phyloP scores from a whole-genome alignment of 495 filamentous ascomycete genomes.

The Hyaloscypha hepaticicola region DNA sequence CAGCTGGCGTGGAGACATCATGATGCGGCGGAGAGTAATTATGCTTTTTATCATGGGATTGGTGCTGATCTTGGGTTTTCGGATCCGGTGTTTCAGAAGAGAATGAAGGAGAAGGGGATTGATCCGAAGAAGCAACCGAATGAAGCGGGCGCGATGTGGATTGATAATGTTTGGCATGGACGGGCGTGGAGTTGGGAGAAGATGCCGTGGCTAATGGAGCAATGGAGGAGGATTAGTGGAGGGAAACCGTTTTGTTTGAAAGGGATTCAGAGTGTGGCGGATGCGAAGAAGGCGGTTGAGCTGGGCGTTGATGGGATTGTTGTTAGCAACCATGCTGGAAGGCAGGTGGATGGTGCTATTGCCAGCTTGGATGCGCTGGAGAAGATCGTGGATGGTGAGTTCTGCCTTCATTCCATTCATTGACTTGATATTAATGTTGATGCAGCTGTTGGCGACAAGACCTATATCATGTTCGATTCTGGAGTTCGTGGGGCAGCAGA shows the following conservation, averaged over 20 bases:
- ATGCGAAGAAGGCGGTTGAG: slow-evolving; percentile 82
- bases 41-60: slow-evolving; percentile 53
- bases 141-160: slow-evolving; percentile 57
- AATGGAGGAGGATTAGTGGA: slow-evolving; percentile 49
- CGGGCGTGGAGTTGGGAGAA: slow-evolving; percentile 62
- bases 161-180: slow-evolving; percentile 45
- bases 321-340: slow-evolving; percentile 62
- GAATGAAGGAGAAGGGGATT: slow-evolving; percentile 21
- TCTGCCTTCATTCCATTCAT: background rate
- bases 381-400: slow-evolving; percentile 52
- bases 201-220: slow-evolving; percentile 48
- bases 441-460: slow-evolving; percentile 34
- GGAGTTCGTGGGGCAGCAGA: slow-evolving; percentile 58
- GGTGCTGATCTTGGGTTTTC: slow-evolving; percentile 32
- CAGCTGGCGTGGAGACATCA: slow-evolving; percentile 64
- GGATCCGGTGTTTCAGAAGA: slow-evolving; percentile 31
- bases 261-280: slow-evolving; percentile 87
- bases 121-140: slow-evolving; percentile 41
- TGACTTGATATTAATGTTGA: background rate
- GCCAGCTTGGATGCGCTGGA: slow-evolving; percentile 61
- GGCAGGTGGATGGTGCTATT: slow-evolving; percentile 64
- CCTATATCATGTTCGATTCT: slow-evolving; percentile 62
- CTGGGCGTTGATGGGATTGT: slow-evolving; percentile 76
- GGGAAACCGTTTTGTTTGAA: slow-evolving; percentile 69
- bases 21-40: slow-evolving; percentile 56